Evolutionary conservation across 176 grass and related monocot genomes (phyloP).

Genomic region (Pontederia crassipes): DNA sequence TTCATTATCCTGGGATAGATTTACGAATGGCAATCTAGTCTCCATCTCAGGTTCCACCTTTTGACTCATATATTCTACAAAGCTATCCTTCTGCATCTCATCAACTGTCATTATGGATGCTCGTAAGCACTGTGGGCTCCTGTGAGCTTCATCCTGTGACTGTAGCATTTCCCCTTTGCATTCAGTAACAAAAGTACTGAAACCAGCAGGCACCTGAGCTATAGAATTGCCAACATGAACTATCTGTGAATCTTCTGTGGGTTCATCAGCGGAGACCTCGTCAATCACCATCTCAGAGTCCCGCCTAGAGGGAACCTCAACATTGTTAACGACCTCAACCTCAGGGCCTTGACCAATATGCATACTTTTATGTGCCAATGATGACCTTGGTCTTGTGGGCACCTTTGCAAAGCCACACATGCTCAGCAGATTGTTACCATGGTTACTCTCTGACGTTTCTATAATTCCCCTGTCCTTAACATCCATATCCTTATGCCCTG

Average conservation of each 20-base stretch:
- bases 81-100: constrained; percentile 25
- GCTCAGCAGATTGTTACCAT: constrained; percentile 30
- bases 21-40: constrained; percentile 18
- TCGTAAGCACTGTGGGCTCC: constrained; percentile 26
- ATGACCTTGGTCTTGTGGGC: constrained; percentile 47
- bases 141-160: not conserved
- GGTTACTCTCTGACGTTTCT: constrained; percentile 15
- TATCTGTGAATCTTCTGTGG: constrained; percentile 20
- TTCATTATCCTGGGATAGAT: constrained; percentile 22
- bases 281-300: constrained; percentile 23
- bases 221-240: constrained; percentile 23
- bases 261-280: constrained; percentile 20
- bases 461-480: constrained; percentile 17
- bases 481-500: constrained; percentile 20
- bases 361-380: constrained; percentile 39
- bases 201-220: constrained; percentile 20
- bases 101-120: constrained; percentile 18
- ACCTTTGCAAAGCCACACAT: constrained; percentile 47
- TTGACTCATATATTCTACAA: constrained; percentile 19
- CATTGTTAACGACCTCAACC: constrained; percentile 20
- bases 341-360: constrained; percentile 11
- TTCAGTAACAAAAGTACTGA: constrained; percentile 26
- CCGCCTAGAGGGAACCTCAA: constrained; percentile 29
- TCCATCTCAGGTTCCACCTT: constrained; percentile 35
- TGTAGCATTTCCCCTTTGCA: constrained; percentile 21